These are phyloP conservation scores for Suillus weaverae DNA, from an alignment of 768 basidiomycete species.

Conservation along the genomic window DNA sequence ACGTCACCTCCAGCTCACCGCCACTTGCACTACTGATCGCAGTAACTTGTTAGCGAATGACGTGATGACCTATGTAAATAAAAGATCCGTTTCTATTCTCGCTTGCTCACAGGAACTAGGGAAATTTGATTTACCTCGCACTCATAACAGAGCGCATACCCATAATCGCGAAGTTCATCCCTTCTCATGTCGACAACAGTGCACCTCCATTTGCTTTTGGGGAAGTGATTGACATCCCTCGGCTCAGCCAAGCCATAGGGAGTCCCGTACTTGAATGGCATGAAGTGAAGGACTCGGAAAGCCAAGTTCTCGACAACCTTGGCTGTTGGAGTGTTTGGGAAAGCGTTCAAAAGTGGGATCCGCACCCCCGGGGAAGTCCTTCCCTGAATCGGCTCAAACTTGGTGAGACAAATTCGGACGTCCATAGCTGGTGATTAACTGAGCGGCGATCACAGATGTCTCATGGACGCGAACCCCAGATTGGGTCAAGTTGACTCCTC, in stretches of 20 bases:
- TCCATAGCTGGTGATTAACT: slow-evolving; percentile 35
- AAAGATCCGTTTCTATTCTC: neutral
- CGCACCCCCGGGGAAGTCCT: slow-evolving; percentile 14
- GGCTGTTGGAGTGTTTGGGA: slow-evolving; percentile 25
- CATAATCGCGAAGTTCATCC: slow-evolving; percentile 57
- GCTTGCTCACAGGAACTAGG: slow-evolving; percentile 37
- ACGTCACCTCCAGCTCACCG: slow-evolving; percentile 25
- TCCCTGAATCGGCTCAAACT: slow-evolving; percentile 9
- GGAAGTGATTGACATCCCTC: slow-evolving; percentile 59
- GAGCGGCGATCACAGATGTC: slow-evolving; percentile 37
- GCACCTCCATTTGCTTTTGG: slow-evolving; percentile 56
- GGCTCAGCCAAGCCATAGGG: slow-evolving; percentile 44
- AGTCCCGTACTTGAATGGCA: slow-evolving; percentile 62
- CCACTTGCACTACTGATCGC: neutral
- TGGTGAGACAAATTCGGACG: slow-evolving; percentile 1
- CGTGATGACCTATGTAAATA: slow-evolving; percentile 67
- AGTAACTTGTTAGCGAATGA: slow-evolving; percentile 56
- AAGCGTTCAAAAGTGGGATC: slow-evolving; percentile 18
- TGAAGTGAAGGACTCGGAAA: slow-evolving; percentile 53
- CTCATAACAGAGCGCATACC: slow-evolving; percentile 60
- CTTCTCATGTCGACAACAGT: slow-evolving; percentile 51
- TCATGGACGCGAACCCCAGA: slow-evolving; percentile 26
- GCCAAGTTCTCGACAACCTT: slow-evolving; percentile 31
- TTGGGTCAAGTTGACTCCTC: slow-evolving; percentile 22
- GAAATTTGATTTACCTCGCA: slow-evolving; percentile 60